Base-by-base conservation (phyloP, 1,139 yeast genomes). In the Zygotorulaspora mrakii region DNA sequence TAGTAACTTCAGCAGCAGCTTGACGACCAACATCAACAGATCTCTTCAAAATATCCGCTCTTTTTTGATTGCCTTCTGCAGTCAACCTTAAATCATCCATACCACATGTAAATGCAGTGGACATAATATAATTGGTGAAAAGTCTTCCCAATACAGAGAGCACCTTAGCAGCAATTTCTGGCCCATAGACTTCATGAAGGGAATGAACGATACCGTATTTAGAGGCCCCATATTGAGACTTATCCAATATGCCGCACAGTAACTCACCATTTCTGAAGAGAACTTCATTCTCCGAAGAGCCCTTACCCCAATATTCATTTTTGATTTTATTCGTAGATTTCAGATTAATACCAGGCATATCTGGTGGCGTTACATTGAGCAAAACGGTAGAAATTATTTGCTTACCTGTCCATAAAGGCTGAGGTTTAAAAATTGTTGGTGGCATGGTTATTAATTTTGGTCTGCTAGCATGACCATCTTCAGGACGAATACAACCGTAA, bases 71-170 rank as follows among this genome's bases (percentile, higher is more conserved):
- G 62, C 99, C 99, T 55, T 87, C 95, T 5, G 67, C 77, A 17
- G 97, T 91, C 54, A 94, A 75, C 62, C 96, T 79, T 64, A 94
- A 74, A 68, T 94, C 99, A 63, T 94, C 99, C 98, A 94, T 94
- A 75, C 99, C 98, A 79, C 99, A 94, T 7, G 98, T 91, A 61
- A 94, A 85, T 2, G 96, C 98, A 42, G 87, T 83, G 70, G 79
- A 76, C 77, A 84, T 91, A 56, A 83, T 88, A 64, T 88, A 94
- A 62, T 87, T 87, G 31, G 99, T 94, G 68, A 94, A 91, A 43
- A 94, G 71, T 60, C 98, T 77, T 49, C 98, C 98, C 47, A 94
- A 73, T 22, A 91, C 94, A 43, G 95, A 83, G 41, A 94, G 71
- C 7, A 94, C 76, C 59, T 85, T 81, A 45, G 97, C 96, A 18